Conservation (phyloP, 768 basidiomycete genomes). For the Pisolithus marmoratus region DNA sequence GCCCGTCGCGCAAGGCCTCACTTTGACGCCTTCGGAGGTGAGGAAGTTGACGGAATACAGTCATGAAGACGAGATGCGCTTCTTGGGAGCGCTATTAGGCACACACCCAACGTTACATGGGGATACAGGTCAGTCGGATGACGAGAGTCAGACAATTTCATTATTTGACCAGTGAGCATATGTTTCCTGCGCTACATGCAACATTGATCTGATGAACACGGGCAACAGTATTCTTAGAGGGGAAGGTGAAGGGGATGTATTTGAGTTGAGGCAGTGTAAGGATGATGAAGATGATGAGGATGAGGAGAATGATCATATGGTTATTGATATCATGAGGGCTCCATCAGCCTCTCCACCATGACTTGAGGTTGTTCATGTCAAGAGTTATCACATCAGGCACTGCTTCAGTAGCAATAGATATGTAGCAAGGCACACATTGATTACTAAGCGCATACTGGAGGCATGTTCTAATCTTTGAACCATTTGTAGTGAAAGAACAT, state of each 20-base stretch:
- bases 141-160: constrained; percentile 50
- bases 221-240: constrained; percentile 47
- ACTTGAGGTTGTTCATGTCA: neutral
- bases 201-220: constrained; percentile 6
- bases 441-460: too few relatives aligned
- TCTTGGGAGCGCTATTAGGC: constrained; percentile 32
- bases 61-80: constrained; percentile 30
- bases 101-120: constrained; percentile 23
- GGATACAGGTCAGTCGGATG: constrained; percentile 23
- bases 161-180: constrained; percentile 67
- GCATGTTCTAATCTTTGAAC: too few relatives aligned
- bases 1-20: constrained; percentile 43
- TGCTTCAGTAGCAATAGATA: too few relatives aligned
- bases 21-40: constrained; percentile 41
- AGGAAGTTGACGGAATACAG: constrained; percentile 37
- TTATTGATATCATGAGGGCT: constrained; percentile 19
- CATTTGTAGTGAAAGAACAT: too few relatives aligned
- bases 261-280: constrained; percentile 38
- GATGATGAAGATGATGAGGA: constrained; percentile 23
- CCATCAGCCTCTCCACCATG: neutral
- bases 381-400: too few relatives aligned
- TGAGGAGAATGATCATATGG: constrained; percentile 17
- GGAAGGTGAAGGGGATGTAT: constrained; percentile 56
- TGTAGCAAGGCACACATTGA: too few relatives aligned
- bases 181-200: constrained; percentile 1